Evolutionary conservation across 2,329 filamentous ascomycete species (phyloP).

Genomic region (Zalaria obscura): DNA sequence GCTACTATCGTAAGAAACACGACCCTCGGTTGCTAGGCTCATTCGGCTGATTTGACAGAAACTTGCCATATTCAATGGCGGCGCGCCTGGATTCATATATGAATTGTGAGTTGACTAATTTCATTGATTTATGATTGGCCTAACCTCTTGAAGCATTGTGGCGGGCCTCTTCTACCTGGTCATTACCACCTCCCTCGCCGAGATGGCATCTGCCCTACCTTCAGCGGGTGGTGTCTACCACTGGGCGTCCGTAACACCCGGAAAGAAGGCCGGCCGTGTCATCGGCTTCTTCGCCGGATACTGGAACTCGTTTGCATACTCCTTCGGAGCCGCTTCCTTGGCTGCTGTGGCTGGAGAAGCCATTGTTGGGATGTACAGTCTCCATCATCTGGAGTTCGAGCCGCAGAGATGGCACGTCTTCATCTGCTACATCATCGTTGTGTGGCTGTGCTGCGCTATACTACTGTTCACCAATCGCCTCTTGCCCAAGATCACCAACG

Average conservation of each 20-base stretch:
- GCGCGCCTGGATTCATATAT: conserved; percentile 25
- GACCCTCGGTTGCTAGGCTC: too few species aligned
- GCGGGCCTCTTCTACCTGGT: conserved; percentile 37
- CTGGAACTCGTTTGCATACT: conserved; percentile 39
- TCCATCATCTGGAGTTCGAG: conserved; percentile 33
- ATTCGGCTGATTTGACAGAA: too few species aligned
- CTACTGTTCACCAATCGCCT: conserved; percentile 42
- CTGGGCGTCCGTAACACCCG: conserved; percentile 38
- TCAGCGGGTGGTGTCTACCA: conserved; percentile 32
- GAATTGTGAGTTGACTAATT: not conserved
- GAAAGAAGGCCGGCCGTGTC: conserved; percentile 10
- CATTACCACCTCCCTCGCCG: conserved; percentile 37
- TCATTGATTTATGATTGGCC: not conserved
- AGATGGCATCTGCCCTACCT: conserved; percentile 27
- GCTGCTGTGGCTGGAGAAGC: conserved; percentile 31
- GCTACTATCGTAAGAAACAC: too few species aligned
- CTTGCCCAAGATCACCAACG: conserved; percentile 37
- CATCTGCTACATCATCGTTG: conserved; percentile 32
- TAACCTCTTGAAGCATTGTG: conserved; percentile 20
- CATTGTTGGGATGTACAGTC: conserved; percentile 32
- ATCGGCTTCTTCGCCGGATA: conserved; percentile 9
- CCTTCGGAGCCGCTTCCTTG: conserved; percentile 30
- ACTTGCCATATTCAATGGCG: conserved; percentile 31
- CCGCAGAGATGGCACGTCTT: conserved; percentile 38
- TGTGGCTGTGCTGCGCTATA: conserved; percentile 29